Percentiles rank a stretch among this genome's conserved stretches.
These are phyloP conservation scores for Amoebophrya sp. DNA, from an alignment of 169 alveolate species.

Conservation along the genomic window DNA sequence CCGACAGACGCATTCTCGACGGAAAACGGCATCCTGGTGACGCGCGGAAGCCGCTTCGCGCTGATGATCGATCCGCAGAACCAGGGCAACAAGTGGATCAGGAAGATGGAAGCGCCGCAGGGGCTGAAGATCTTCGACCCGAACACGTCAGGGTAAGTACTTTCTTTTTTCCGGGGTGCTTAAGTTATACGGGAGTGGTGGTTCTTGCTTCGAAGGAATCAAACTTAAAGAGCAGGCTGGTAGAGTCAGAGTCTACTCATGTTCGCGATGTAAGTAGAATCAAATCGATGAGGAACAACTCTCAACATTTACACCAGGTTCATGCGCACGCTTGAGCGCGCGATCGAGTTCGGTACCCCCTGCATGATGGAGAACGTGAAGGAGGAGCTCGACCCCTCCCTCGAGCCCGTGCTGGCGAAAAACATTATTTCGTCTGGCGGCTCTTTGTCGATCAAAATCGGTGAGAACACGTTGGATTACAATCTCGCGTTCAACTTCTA, in stretches of 20 bases:
- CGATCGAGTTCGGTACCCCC: constrained; percentile 66
- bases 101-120: constrained; percentile 57
- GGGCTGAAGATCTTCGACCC: constrained; percentile 53
- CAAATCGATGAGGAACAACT: too few species aligned
- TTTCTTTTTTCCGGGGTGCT: too few species aligned
- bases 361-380: constrained; percentile 72
- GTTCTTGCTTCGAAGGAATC: too few species aligned
- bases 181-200: too few species aligned
- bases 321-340: constrained; percentile 57
- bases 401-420: constrained; percentile 72
- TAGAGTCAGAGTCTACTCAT: too few species aligned
- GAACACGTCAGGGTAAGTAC: constrained; percentile 47
- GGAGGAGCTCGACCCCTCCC: constrained; percentile 77
- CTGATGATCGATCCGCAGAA: constrained; percentile 87
- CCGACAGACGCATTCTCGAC: constrained; percentile 84
- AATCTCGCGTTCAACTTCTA: constrained; percentile 68
- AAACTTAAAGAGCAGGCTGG: too few species aligned
- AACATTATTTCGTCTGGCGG: constrained; percentile 52
- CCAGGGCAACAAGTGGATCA: constrained; percentile 82
- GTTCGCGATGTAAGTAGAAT: too few species aligned
- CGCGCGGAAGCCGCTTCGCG: constrained; percentile 79
- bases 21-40: constrained; percentile 82
- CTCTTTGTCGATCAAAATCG: constrained; percentile 52
- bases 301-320: background rate
- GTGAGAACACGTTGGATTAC: constrained; percentile 69